Base-by-base conservation (phyloP, 2,329 filamentous ascomycete genomes). In the Diaporthe eres region DNA sequence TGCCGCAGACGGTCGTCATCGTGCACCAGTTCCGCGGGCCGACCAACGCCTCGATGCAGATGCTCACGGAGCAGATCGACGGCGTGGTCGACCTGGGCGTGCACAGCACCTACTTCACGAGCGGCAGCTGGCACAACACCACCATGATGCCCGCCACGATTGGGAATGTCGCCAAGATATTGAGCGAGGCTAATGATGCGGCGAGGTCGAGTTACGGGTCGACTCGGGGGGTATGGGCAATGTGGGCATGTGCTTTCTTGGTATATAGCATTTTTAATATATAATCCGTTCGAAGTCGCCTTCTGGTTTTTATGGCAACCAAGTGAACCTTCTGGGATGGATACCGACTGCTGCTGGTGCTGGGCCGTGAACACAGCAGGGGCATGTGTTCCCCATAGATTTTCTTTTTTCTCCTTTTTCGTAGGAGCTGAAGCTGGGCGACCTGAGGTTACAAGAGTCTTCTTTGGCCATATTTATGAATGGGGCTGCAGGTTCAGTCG, bases 101-200 rank as follows among this genome's bases (percentile, higher is more conserved):
- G 25, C 77, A 78, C 67, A 78, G 77, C 67, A 76, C 76, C 22
- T 78, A 77, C 44, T 78, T 78, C 49, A 78, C 77, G 15, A 78
- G 77, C 51, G 80, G 79, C 63, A 77, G 75, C 73, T 77, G 70
- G 68, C 75, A 77, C 53, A 72, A 75, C 37, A 77, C 75, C 2
- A 77, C 74, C 13, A n/a, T 65, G 25, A 12, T 28, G 47, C 75
- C 75, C 13, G 75, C 75, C 22, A 77, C 73, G 9, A 75, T 77
- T 31, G 75, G 74, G 28, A 73, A 73, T 7, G 75, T 77, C 31
- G 70, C 73, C 37, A 65, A 55, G 55, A 55, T 77, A 34, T 31
- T 77, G 68, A 22, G 39, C 47, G 49, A 28, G 37, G 74, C 70
- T 17, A 75, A 73, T 28, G 47, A 53, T 37, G 75, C 75, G 37